Conservation (phyloP, 129 eudicot genomes). For the Cynara cardunculus region DNA sequence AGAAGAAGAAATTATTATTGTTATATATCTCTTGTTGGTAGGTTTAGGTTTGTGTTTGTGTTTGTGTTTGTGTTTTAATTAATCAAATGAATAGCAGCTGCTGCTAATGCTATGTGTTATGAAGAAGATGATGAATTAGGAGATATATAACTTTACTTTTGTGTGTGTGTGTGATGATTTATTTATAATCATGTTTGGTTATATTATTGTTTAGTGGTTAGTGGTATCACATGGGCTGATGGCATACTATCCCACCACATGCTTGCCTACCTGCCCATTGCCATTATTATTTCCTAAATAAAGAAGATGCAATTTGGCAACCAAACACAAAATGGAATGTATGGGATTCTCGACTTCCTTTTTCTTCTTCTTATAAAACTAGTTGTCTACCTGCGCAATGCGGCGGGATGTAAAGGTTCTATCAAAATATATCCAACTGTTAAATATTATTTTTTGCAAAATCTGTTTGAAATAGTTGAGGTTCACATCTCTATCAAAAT, state of each 20-base stretch:
- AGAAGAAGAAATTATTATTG: background rate
- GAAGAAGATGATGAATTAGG: background rate
- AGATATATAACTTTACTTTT: background rate
- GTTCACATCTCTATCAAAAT: no score
- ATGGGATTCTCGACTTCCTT: background rate
- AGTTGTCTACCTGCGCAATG: no score
- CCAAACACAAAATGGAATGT: background rate
- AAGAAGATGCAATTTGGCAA: background rate
- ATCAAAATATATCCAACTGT: no score
- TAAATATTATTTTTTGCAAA: no score
- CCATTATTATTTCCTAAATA: background rate
- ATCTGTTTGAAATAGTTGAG: no score
- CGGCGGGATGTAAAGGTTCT: no score
- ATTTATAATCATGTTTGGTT: background rate
- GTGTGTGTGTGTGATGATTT: background rate
- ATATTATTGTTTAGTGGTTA: background rate
- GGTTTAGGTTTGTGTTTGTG: conserved; percentile 26
- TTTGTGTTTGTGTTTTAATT: background rate
- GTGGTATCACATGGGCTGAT: conserved; percentile 14
- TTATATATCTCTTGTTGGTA: conserved; percentile 9
- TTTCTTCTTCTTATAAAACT: no score
- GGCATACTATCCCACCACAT: conserved; percentile 27
- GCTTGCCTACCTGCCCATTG: background rate
- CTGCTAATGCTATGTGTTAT: background rate
- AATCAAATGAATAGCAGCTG: background rate